These are phyloP conservation scores for Darksidea phi DNA, from an alignment of 495 filamentous ascomycete genomes.

Conservation along the genomic window DNA sequence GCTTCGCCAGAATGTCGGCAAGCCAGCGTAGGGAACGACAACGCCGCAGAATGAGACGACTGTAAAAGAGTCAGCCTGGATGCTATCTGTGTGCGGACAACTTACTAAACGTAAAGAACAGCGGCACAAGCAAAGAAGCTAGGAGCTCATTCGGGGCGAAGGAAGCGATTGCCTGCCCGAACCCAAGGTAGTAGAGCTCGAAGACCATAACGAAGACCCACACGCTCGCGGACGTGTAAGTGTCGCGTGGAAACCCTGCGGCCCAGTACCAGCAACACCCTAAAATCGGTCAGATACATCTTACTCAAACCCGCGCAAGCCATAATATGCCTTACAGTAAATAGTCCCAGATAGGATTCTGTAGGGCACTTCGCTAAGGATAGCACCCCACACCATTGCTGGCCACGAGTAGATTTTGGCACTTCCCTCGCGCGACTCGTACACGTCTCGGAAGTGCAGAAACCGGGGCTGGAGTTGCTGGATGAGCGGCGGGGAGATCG, in stretches of 20 bases:
- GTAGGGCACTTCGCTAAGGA: conserved; percentile 74
- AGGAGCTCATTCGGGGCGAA: conserved; percentile 71
- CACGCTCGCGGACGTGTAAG: conserved; percentile 55
- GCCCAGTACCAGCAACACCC: conserved; percentile 56
- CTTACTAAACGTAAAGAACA: conserved; percentile 56
- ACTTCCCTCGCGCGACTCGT: conserved; percentile 66
- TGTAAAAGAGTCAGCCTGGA: background rate
- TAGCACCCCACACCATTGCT: conserved; percentile 65
- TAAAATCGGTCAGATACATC: conserved; percentile 10
- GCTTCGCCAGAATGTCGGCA: conserved; percentile 53
- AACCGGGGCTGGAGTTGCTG: conserved; percentile 70
- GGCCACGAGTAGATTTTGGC: conserved; percentile 72
- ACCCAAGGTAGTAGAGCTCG: conserved; percentile 69
- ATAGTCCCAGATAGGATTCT: conserved; percentile 58
- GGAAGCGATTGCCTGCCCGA: conserved; percentile 75
- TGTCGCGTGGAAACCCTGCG: conserved; percentile 54
- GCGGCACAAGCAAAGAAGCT: conserved; percentile 56
- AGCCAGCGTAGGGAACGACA: conserved; percentile 51
- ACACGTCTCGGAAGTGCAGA: conserved; percentile 63
- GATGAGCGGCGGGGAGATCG: conserved; percentile 60
- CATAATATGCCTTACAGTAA: conserved; percentile 50
- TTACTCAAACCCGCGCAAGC: background rate
- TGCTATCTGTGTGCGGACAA: background rate
- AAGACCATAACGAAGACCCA: conserved; percentile 65
- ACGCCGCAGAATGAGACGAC: conserved; percentile 64